Evolutionary conservation across 2,329 filamentous ascomycete genomes (phyloP).

Genomic region (Talaromyces atroroseus): DNA sequence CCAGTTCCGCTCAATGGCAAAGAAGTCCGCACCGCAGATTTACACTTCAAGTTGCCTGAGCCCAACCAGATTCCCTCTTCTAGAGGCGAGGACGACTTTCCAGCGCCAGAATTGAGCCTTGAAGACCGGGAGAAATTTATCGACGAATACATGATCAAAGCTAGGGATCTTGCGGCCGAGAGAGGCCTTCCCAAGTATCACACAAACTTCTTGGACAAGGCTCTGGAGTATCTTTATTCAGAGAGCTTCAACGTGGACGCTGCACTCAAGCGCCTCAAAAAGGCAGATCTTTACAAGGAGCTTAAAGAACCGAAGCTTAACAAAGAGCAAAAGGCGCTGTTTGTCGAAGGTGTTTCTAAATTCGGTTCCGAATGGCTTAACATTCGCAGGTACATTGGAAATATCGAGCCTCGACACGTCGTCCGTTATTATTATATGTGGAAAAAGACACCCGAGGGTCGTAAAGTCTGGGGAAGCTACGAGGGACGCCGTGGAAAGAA

Average conservation of each 20-base stretch:
- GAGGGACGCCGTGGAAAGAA: slow-evolving; percentile 86
- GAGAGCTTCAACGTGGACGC: slow-evolving; percentile 65
- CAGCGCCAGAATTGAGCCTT: slow-evolving; percentile 29
- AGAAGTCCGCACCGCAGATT: slow-evolving; percentile 65
- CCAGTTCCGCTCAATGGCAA: slow-evolving; percentile 58
- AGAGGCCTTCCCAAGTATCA: slow-evolving; percentile 69
- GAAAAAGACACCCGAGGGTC: slow-evolving; percentile 88
- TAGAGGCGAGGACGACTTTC: slow-evolving; percentile 39
- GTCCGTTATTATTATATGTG: slow-evolving; percentile 95
- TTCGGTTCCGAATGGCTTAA: slow-evolving; percentile 84
- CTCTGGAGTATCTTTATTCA: slow-evolving; percentile 65
- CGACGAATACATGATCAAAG: slow-evolving; percentile 69
- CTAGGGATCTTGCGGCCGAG: slow-evolving; percentile 58
- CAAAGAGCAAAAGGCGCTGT: slow-evolving; percentile 75
- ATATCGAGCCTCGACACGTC: slow-evolving; percentile 70
- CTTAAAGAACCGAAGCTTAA: slow-evolving; percentile 81
- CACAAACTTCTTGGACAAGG: slow-evolving; percentile 84
- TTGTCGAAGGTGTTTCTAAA: slow-evolving; percentile 84
- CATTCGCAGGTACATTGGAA: slow-evolving; percentile 76
- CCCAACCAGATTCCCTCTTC: slow-evolving; percentile 41
- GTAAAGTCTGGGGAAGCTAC: slow-evolving; percentile 84
- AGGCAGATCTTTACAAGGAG: slow-evolving; percentile 60
- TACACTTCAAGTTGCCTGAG: slow-evolving; percentile 72
- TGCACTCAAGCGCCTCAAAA: slow-evolving; percentile 65
- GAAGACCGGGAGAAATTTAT: slow-evolving; percentile 54